Base-by-base conservation (phyloP, 2,329 filamentous ascomycete genomes). In the Aspergillus bombycis region DNA sequence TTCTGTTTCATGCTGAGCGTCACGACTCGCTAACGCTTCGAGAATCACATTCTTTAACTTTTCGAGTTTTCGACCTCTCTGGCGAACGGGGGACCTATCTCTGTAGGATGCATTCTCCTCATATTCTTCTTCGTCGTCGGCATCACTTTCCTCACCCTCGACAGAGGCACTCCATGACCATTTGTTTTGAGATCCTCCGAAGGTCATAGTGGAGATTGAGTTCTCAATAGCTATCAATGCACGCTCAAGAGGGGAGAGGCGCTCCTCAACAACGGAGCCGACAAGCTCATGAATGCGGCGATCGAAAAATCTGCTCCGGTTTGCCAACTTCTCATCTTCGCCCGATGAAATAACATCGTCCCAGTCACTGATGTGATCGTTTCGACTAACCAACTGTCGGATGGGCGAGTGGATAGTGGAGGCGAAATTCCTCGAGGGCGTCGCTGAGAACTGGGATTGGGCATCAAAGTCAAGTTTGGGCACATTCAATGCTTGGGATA, bases 271-370 rank as follows among this genome's bases (percentile, higher is more conserved):
- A 4, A 95, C 83, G 55, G 86, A 87, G 58, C 91, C 91, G 67
- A 99, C 91, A 67, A 98, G 80, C 57, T 93, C 88, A 74, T 97
- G 93, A 66, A 99, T 92, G 73, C 92, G 93, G 54, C 88, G 90
- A 73, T 98, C 93, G 72, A 98, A 97, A 84, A 97, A 98, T 54
- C 88, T 86, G 67, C 91, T 92, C 55, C 93, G 88, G 59, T 89
- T 88, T 67, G 91, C 88, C 61, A 98, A 83, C 78, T 96, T 97
- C 57, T 88, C 87, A 63, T 96, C 92, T 72, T 96, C 92, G 38
- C 90, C 89, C 21, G 92, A 91, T 11, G 91, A 90, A 65, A 97
- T 89, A 54, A 90, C 88, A 73, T 91, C 91, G 72, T 96, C 93
- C 95, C 95, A 99, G 76, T 98, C 94, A 74, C 94, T 97, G 64